Percentiles rank a stretch among this genome's conserved stretches.
Conservation (phyloP, 2,329 filamentous ascomycete species). For the Cladosporium halotolerans region DNA sequence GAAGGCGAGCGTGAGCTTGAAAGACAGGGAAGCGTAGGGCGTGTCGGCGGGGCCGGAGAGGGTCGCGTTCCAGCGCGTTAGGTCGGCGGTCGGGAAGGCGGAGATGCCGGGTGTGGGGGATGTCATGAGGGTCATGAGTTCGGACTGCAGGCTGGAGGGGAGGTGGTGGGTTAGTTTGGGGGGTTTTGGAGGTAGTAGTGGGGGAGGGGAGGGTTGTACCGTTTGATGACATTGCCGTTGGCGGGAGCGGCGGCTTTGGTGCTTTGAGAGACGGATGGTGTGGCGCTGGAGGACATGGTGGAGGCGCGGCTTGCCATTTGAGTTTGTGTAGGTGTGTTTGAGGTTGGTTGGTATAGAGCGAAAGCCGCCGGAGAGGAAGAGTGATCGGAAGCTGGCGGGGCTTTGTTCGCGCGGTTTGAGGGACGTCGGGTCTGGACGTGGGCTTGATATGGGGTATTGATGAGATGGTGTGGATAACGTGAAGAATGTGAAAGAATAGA, state of each 20-base stretch:
- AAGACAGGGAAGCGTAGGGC: slow-evolving; percentile 77
- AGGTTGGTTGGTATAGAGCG: not conserved
- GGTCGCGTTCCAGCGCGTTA: slow-evolving; percentile 88
- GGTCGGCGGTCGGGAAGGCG: slow-evolving; percentile 89
- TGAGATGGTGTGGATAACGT: not conserved
- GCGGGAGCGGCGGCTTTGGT: slow-evolving; percentile 24
- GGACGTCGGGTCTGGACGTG: not conserved
- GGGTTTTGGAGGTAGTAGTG: slow-evolving; percentile 7
- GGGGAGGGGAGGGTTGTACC: slow-evolving; percentile 28
- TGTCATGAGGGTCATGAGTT: slow-evolving; percentile 98
- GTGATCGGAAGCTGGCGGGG: slow-evolving; percentile 9
- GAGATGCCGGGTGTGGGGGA: slow-evolving; percentile 88
- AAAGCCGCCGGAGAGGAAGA: slow-evolving; percentile 3
- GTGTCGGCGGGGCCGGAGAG: slow-evolving; percentile 88
- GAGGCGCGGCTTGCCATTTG: slow-evolving; percentile 15
- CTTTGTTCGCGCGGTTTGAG: slow-evolving; percentile 3
- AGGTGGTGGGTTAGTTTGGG: not conserved
- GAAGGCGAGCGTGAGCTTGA: slow-evolving; percentile 91
- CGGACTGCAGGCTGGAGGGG: slow-evolving; percentile 72
- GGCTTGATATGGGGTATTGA: not conserved
- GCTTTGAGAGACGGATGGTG: slow-evolving; percentile 28
- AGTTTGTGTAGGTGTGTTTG: not conserved
- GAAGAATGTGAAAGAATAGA: not conserved
- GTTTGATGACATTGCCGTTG: slow-evolving; percentile 42
- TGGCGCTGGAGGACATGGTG: slow-evolving; percentile 22